Percentiles rank a stretch among this genome's conserved stretches.
phyloP scores from a whole-genome alignment of 2,329 filamentous ascomycete species.

The Eutypa lata region DNA sequence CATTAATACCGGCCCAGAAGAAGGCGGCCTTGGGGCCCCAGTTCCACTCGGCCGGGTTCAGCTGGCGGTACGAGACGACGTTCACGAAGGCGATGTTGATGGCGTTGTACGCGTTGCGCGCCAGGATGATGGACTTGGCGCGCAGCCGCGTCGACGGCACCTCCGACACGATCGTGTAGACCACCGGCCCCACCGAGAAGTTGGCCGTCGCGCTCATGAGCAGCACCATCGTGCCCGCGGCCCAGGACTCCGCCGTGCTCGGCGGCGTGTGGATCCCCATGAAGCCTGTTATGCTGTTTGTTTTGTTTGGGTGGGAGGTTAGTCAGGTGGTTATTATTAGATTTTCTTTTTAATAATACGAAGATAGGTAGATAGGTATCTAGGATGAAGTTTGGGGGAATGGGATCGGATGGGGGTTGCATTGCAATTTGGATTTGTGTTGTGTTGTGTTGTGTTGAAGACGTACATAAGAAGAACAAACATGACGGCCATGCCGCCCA shows the following conservation, averaged over 20 bases:
- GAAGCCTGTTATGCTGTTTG: constrained; percentile 26
- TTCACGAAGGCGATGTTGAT: constrained; percentile 39
- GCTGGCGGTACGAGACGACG: constrained; percentile 33
- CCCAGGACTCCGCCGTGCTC: constrained; percentile 39
- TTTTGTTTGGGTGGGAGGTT: not conserved
- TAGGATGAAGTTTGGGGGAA: too few relatives aligned
- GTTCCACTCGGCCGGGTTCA: constrained; percentile 34
- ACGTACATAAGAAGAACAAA: constrained; percentile 35
- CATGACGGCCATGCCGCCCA: constrained; percentile 37
- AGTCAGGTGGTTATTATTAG: too few relatives aligned
- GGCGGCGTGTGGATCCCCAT: constrained; percentile 29
- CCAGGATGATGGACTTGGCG: constrained; percentile 43
- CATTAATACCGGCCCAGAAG: constrained; percentile 35
- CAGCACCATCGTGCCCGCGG: constrained; percentile 39
- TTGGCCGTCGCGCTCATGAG: constrained; percentile 42
- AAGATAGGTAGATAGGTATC: too few relatives aligned
- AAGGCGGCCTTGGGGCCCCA: constrained; percentile 37
- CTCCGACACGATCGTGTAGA: constrained; percentile 46
- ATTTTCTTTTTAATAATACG: too few relatives aligned
- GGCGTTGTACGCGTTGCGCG: constrained; percentile 41
- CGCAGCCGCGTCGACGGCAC: constrained; percentile 42
- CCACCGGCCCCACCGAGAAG: constrained; percentile 43
- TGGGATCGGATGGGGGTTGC: not conserved
- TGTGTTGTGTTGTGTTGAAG: too few relatives aligned
- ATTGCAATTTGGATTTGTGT: too few relatives aligned